Evolutionary conservation across 306 rosid genomes (phyloP), one percentile per base, ranked within the genome.

Genomic region (Medicago lupulina): DNA sequence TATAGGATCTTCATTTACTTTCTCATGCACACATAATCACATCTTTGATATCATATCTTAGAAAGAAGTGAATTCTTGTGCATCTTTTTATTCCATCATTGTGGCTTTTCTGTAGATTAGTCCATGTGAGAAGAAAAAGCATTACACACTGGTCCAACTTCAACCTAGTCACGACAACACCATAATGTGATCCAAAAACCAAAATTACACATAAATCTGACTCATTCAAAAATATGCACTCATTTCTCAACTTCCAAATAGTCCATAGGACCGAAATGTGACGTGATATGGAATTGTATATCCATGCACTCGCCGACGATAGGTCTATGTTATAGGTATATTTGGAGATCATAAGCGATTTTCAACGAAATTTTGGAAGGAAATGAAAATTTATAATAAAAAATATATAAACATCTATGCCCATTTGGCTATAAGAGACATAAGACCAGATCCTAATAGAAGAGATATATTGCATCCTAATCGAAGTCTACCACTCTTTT

Each of bases 381-480:
- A 25, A 23, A 59, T 23, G 39, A 21, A 58, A 59, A 59, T 23
- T 16, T 25, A 11, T 23, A 58, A 36, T 58, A 11, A 58, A 21
- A 57, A 55, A 0, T 23, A 25, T 14, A 25, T 1, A 31, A 60
- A 28, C 10, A 60, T 1, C 41, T 60, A 28, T 28, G 66, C 66
- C 66, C 66, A 60, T 28, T 60, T 60, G 43, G 66, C 66, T 7
- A 60, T 0, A 60, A 25, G 41, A 14, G 66, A 60, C 66, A 60
- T 60, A 14, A 5, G 7, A 28, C 66, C 18, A 23, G 40, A 40
- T 60, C 66, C 40, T 60, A 60, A 7, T 28, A 60, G 40, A 25
- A 60, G 66, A 25, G 18, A 28, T 25, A 60, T 2, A 28, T 60
- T 60, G 9, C 18, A 60, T 3, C 66, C 67, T 28, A 31, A 31